Evolutionary conservation across 345 rosid species (phyloP).

Genomic region (Chamaenerion angustifolium): DNA sequence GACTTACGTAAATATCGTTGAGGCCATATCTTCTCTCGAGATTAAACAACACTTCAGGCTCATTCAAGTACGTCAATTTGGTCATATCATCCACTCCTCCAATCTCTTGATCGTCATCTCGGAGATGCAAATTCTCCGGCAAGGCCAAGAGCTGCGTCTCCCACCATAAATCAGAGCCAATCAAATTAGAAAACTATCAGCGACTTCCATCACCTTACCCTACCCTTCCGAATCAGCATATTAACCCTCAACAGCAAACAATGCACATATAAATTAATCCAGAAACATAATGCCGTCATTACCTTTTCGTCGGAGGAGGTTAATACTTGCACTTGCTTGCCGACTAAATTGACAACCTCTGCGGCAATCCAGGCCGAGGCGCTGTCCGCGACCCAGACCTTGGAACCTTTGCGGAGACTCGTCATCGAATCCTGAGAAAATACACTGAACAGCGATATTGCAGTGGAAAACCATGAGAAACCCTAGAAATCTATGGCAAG

Average conservation of each 20-base stretch:
- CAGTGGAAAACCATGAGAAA: background rate
- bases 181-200: background rate
- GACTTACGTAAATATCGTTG: slow-evolving; percentile 88
- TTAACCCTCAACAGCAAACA: too few relatives aligned
- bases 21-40: slow-evolving; percentile 76
- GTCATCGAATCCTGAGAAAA: slow-evolving; percentile 9
- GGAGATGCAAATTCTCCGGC: slow-evolving; percentile 42
- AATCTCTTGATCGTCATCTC: slow-evolving; percentile 78
- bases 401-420: slow-evolving; percentile 56
- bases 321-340: slow-evolving; percentile 39
- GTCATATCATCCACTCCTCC: slow-evolving; percentile 99
- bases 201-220: too few relatives aligned
- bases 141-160: slow-evolving; percentile 29
- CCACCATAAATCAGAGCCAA: background rate
- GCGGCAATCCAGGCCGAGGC: slow-evolving; percentile 74
- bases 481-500: background rate
- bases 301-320: slow-evolving; percentile 59
- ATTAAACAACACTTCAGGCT: slow-evolving; percentile 90
- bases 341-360: slow-evolving; percentile 37
- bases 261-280: too few relatives aligned
- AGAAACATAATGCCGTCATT: background rate
- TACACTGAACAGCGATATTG: background rate
- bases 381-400: slow-evolving; percentile 82
- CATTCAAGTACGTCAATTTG: slow-evolving; percentile 83
- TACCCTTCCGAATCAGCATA: too few relatives aligned